Conservation (phyloP, 2,329 filamentous ascomycete species). For the Botrytis galanthina region DNA sequence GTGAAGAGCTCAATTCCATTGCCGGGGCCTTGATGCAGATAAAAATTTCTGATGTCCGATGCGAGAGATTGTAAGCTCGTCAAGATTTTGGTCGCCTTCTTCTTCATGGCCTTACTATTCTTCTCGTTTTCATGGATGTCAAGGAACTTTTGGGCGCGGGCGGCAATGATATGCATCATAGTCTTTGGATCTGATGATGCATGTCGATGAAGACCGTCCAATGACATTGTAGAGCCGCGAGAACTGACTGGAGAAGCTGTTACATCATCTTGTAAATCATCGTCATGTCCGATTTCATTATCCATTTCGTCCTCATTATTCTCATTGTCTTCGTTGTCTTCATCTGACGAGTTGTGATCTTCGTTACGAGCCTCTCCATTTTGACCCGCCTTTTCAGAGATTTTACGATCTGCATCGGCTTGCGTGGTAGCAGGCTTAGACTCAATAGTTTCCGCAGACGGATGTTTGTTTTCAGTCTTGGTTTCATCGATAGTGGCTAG, state of each 20-base stretch:
- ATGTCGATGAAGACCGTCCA: slow-evolving; percentile 53
- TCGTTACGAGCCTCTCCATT: slow-evolving; percentile 43
- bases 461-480: slow-evolving; percentile 25
- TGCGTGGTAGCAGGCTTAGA: slow-evolving; percentile 37
- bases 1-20: slow-evolving; percentile 68
- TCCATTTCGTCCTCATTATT: slow-evolving; percentile 45
- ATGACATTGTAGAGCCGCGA: slow-evolving; percentile 62
- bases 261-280: slow-evolving; percentile 51
- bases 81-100: slow-evolving; percentile 75
- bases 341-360: slow-evolving; percentile 46
- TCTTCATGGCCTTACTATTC: slow-evolving; percentile 68
- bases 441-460: slow-evolving; percentile 24
- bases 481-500: slow-evolving; percentile 53
- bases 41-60: slow-evolving; percentile 68
- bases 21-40: slow-evolving; percentile 54
- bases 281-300: slow-evolving; percentile 48
- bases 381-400: slow-evolving; percentile 33
- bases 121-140: slow-evolving; percentile 77
- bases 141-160: slow-evolving; percentile 78
- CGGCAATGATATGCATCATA: slow-evolving; percentile 70
- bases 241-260: slow-evolving; percentile 46
- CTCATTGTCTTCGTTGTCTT: slow-evolving; percentile 41
- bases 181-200: slow-evolving; percentile 51
- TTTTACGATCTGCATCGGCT: slow-evolving; percentile 36
- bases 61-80: slow-evolving; percentile 70